phyloP scores from a whole-genome alignment of 495 filamentous ascomycete genomes.

The Daldinia bambusicola region DNA sequence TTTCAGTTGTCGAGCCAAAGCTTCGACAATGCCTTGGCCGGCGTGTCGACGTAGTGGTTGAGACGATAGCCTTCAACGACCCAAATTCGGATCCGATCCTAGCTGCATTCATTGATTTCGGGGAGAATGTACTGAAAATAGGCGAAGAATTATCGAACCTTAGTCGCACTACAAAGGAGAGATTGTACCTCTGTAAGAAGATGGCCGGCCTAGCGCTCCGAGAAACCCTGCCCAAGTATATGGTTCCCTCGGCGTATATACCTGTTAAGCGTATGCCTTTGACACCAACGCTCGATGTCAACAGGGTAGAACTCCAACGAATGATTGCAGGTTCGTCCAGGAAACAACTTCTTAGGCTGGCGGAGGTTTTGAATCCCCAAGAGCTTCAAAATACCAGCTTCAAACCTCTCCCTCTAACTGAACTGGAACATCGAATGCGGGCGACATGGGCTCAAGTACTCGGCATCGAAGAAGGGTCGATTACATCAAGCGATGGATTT shows the following conservation, averaged over 20 bases:
- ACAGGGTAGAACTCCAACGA: slow-evolving; percentile 54
- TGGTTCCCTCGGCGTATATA: slow-evolving; percentile 56
- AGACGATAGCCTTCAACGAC: slow-evolving; percentile 56
- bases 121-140: slow-evolving; percentile 49
- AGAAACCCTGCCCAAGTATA: slow-evolving; percentile 47
- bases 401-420: slow-evolving; percentile 56
- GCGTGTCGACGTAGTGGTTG: slow-evolving; percentile 58
- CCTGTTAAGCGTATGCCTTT: slow-evolving; percentile 57
- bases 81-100: slow-evolving; percentile 49
- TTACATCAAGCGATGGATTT: slow-evolving; percentile 56
- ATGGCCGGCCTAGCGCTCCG: slow-evolving; percentile 52
- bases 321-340: slow-evolving; percentile 52
- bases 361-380: slow-evolving; percentile 47
- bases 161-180: slow-evolving; percentile 49
- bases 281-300: slow-evolving; percentile 56
- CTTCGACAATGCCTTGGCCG: slow-evolving; percentile 58
- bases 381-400: slow-evolving; percentile 49
- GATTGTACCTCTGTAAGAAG: slow-evolving; percentile 53
- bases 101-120: slow-evolving; percentile 59
- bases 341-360: slow-evolving; percentile 52
- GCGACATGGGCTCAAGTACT: slow-evolving; percentile 57
- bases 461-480: slow-evolving; percentile 50
- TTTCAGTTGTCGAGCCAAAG: slow-evolving; percentile 56
- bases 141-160: slow-evolving; percentile 49
- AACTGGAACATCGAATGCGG: slow-evolving; percentile 57